Base-by-base conservation (phyloP, 2,329 filamentous ascomycete genomes). In the Colletotrichum sp. region DNA sequence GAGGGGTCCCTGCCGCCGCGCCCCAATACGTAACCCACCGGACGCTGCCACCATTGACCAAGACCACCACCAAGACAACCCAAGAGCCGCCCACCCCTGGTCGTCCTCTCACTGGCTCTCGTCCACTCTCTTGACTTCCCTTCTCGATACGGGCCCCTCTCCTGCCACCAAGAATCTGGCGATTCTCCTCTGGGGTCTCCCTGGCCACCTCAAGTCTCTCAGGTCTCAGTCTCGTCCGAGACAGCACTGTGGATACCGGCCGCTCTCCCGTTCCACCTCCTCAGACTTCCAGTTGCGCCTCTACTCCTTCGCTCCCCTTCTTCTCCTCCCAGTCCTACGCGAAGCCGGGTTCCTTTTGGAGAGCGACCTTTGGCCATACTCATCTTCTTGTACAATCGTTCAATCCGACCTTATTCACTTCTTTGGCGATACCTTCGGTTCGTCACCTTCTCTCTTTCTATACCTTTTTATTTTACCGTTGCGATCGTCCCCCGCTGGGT, bases 351-450 rank as follows among this genome's bases (percentile, higher is more conserved):
- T 39, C 52, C 10, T 49, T 57, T 55, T 65, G 74, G 65, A 66
- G 60, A 67, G 52, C 30, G 55, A 70, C 21, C 28, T 75, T 52
- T 32, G 62, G 52, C 75, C 55, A 68, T 65, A 34, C 68, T 76
- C 73, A 73, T 67, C 16, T 78, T 71, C 57, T 71, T 75, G 67
- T 65, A 69, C 70, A 60, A 69, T 76, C 64, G 68, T 77, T 72
- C 69, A 71, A 64, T n/a, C 39, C 55, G 60, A 32, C 62, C 57
- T 59, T 70, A 32, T 68, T 75, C 49, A 30, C 62, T 64, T 76
- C 57, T 76, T 76, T 62, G 68, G 71, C 77, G 70, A 71, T 63
- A 63, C 68, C 52, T 71, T 76, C 72, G 71, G 30, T 62, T 77
- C 72, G 28, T 57, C 59, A 32, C 32, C 52, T 70, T 44, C 68